Percentiles rank a stretch among this genome's conserved stretches.
Evolutionary conservation across 768 basidiomycete genomes (phyloP).

Genomic region (Fomitopsis pulvina): DNA sequence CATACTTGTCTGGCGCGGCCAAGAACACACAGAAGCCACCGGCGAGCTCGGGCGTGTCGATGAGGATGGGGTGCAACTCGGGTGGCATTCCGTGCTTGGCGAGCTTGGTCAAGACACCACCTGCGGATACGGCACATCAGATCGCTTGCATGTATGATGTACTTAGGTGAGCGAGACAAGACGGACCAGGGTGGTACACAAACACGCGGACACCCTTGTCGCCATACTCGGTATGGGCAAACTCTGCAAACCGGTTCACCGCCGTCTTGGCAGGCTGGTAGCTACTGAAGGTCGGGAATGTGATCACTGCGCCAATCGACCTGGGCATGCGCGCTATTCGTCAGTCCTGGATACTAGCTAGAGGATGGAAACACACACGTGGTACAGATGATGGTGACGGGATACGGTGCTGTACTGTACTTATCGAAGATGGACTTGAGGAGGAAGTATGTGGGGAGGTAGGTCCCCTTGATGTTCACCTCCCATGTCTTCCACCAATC

Average conservation of each 20-base stretch:
- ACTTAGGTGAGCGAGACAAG: neutral
- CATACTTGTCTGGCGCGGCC: neutral
- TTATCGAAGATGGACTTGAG: neutral
- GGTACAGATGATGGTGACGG: neutral
- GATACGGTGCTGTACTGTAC: neutral
- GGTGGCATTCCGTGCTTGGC: neutral
- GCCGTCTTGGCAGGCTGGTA: conserved; percentile 4
- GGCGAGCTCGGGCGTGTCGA: neutral
- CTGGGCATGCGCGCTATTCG: neutral
- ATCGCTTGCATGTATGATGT: no score
- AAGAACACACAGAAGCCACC: neutral
- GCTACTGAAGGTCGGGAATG: neutral
- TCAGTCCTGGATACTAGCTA: neutral
- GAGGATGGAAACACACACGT: neutral
- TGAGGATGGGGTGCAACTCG: neutral
- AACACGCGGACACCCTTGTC: conserved; percentile 3
- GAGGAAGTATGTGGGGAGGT: conserved; percentile 9
- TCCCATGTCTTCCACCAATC: conserved; percentile 33
- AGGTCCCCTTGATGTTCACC: conserved; percentile 33
- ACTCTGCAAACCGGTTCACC: conserved; percentile 5
- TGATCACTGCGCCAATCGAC: neutral
- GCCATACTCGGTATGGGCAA: conserved; percentile 3
- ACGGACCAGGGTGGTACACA: conserved; percentile 1
- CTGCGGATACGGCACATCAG: neutral
- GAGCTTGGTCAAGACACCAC: neutral